Conservation (phyloP, 305 asterid species). For the Fraxinus floribunda region DNA sequence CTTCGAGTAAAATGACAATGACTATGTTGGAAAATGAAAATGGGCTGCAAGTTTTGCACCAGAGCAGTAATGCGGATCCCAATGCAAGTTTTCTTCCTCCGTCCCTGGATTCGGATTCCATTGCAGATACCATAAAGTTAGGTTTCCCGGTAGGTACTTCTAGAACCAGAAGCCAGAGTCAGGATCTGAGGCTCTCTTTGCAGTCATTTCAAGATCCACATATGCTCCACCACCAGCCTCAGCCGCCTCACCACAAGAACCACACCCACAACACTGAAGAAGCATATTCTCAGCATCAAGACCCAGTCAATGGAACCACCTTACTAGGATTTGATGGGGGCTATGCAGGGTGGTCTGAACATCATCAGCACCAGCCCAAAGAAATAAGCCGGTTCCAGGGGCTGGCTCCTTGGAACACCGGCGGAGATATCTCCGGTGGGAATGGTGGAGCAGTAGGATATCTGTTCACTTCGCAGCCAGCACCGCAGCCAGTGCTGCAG, state of each 20-base stretch:
- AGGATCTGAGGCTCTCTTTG: constrained; percentile 79
- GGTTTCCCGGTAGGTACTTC: constrained; percentile 75
- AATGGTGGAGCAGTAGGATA: constrained; percentile 44
- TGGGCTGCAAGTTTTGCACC: constrained; percentile 24
- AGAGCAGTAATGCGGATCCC: background rate
- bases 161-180: constrained; percentile 43
- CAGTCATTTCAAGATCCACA: constrained; percentile 82
- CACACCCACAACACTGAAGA: constrained; percentile 33
- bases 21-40: constrained; percentile 9
- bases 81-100: constrained; percentile 67
- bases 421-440: constrained; percentile 37
- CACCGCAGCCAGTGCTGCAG: constrained; percentile 46
- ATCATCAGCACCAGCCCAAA: constrained; percentile 39
- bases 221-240: constrained; percentile 35
- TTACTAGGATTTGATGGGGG: constrained; percentile 54
- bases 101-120: constrained; percentile 64
- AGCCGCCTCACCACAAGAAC: constrained; percentile 34
- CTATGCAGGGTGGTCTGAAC: constrained; percentile 57
- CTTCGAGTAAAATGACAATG: constrained; percentile 16
- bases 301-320: constrained; percentile 35
- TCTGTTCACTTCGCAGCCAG: constrained; percentile 38
- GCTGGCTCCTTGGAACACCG: constrained; percentile 52
- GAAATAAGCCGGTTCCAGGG: constrained; percentile 57
- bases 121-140: constrained; percentile 75
- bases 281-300: constrained; percentile 28